phyloP scores from a whole-genome alignment of 2,329 filamentous ascomycete species.

The Bipolaris sorokiniana region DNA sequence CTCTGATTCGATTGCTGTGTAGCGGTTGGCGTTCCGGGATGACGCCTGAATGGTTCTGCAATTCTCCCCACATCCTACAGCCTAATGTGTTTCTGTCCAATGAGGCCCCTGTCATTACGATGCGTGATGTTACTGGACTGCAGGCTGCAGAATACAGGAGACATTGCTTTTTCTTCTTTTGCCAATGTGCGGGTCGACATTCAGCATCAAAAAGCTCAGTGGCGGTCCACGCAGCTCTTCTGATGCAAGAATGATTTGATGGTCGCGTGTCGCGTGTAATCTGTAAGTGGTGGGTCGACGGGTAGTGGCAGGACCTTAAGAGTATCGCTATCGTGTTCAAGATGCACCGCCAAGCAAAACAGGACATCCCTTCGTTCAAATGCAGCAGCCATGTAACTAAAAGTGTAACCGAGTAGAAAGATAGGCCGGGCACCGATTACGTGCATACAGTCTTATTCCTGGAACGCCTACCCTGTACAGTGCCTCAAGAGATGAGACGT shows the following conservation, averaged over 20 bases:
- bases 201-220: not conserved
- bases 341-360: conserved; percentile 19
- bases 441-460: conserved; percentile 6
- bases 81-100: conserved; percentile 16
- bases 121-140: not conserved
- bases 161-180: not conserved
- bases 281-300: conserved; percentile 1
- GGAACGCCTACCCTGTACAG: conserved; percentile 1
- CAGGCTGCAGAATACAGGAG: not conserved
- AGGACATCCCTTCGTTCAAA: conserved; percentile 12
- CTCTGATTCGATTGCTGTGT: not conserved
- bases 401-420: not conserved
- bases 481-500: conserved; percentile 3
- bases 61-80: not conserved
- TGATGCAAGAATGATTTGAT: not conserved
- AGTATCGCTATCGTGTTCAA: conserved; percentile 8
- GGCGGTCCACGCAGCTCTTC: not conserved
- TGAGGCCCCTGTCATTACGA: conserved; percentile 22
- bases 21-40: not conserved
- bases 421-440: conserved; percentile 4
- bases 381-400: conserved; percentile 16
- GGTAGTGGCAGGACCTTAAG: conserved; percentile 17
- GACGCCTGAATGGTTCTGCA: not conserved
- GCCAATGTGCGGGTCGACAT: not conserved
- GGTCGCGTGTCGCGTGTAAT: conserved; percentile 18